phyloP scores from a whole-genome alignment of 2,329 filamentous ascomycete species.

The Exophiala bonariae region DNA sequence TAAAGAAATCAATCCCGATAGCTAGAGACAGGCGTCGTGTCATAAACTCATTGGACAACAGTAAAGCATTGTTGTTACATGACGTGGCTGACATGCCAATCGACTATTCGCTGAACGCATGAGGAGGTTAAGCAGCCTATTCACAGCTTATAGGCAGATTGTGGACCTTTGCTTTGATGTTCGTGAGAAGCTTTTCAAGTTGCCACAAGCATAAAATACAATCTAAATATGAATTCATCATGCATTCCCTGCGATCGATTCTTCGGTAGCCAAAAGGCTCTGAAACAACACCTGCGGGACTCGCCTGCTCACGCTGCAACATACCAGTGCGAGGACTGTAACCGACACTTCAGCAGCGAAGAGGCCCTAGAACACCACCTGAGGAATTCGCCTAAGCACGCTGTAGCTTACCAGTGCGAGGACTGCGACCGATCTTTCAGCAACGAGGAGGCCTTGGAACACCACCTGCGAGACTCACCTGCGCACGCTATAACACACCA shows the following conservation, averaged over 20 bases:
- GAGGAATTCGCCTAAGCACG: constrained; percentile 11
- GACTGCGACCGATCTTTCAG: constrained; percentile 21
- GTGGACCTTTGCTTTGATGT: no score
- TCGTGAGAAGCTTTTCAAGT: no score
- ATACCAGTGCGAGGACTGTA: constrained; percentile 20
- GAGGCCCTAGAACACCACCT: constrained; percentile 8
- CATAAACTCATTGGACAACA: no score
- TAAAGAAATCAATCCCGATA: no score
- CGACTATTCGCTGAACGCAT: no score
- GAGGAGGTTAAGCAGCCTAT: no score
- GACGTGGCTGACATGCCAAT: no score
- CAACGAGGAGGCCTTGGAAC: constrained; percentile 26
- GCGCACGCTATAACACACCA: constrained; percentile 22
- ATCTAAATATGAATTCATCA: no score
- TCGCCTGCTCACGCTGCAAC: constrained; percentile 16
- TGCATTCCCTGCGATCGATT: constrained; percentile 21
- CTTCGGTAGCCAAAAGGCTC: constrained; percentile 23
- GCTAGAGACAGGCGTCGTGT: no score
- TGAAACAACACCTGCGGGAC: constrained; percentile 25
- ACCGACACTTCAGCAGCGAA: constrained; percentile 10
- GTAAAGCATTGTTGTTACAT: no score
- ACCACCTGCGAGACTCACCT: constrained; percentile 23
- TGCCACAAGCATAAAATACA: no score
- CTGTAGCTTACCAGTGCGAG: constrained; percentile 22
- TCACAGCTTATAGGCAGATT: no score